These are phyloP conservation scores for Ogataea trehaloabstinens DNA, from an alignment of 805 yeast species.

Conservation along the genomic window DNA sequence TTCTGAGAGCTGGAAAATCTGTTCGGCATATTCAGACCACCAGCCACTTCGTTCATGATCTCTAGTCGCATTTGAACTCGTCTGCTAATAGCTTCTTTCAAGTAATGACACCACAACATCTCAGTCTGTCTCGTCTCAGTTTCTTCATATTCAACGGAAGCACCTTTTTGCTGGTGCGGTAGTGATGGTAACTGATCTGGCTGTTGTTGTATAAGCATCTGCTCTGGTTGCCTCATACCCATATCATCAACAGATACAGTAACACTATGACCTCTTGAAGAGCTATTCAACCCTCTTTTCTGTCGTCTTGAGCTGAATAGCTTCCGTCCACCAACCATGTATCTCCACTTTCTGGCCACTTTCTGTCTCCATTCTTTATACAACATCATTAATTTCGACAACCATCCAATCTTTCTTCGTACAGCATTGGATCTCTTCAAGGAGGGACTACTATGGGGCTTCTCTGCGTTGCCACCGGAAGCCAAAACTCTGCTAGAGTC, in stretches of 20 bases:
- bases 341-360: constrained; percentile 21
- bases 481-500: background rate
- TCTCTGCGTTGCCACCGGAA: background rate
- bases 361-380: constrained; percentile 12
- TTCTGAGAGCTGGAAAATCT: constrained; percentile 3
- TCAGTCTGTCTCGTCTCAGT: constrained; percentile 11
- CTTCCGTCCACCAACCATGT: constrained; percentile 8
- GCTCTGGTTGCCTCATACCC: background rate
- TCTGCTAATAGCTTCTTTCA: constrained; percentile 23
- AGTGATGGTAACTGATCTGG: too few species aligned
- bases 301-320: constrained; percentile 1
- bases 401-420: constrained; percentile 31
- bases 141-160: background rate
- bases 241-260: background rate
- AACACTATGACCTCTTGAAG: background rate
- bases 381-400: constrained; percentile 17
- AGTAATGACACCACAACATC: constrained; percentile 28
- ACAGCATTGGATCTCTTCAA: constrained; percentile 32
- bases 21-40: too few species aligned
- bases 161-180: too few species aligned
- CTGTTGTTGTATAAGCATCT: background rate
- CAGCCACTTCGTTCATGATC: constrained; percentile 16
- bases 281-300: background rate
- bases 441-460: constrained; percentile 9
- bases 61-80: constrained; percentile 31